Evolutionary conservation across 768 basidiomycete species (phyloP).

Genomic region (Auriculariales sp.): DNA sequence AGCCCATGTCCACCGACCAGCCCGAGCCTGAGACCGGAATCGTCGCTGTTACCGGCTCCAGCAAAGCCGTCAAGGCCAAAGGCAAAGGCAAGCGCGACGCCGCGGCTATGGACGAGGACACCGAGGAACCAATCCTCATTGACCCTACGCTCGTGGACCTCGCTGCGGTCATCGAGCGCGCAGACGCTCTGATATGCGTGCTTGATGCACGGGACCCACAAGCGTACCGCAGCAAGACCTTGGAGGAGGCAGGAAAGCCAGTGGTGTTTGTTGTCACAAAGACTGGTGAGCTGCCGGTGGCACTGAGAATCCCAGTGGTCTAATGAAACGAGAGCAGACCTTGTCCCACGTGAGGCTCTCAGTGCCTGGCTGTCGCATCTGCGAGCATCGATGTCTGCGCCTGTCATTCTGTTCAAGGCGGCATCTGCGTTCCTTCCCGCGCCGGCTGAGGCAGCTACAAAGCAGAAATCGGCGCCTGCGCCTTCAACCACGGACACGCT

Average conservation of each 20-base stretch:
- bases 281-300: conserved; percentile 42
- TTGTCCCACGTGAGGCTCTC: conserved; percentile 64
- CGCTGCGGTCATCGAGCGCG: conserved; percentile 51
- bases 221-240: conserved; percentile 43
- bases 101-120: conserved; percentile 27
- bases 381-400: conserved; percentile 27
- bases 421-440: conserved; percentile 50
- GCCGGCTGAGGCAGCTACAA: conserved; percentile 12
- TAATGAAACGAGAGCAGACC: conserved; percentile 38
- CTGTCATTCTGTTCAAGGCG: conserved; percentile 62
- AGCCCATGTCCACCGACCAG: conserved; percentile 15
- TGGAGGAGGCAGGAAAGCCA: conserved; percentile 27
- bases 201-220: conserved; percentile 77
- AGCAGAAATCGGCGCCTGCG: conserved; percentile 31
- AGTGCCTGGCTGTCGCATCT: conserved; percentile 52
- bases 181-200: conserved; percentile 69
- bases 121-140: conserved; percentile 44
- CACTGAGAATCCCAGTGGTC: conserved; percentile 2
- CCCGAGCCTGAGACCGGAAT: conserved; percentile 27
- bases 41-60: conserved; percentile 9
- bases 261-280: conserved; percentile 71
- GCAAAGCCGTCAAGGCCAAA: conserved; percentile 9
- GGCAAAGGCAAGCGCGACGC: conserved; percentile 9
- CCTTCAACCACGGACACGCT: conserved; percentile 39
- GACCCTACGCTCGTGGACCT: conserved; percentile 51